Evolutionary conservation across 768 basidiomycete genomes (phyloP).

Genomic region (Pulveroboletus sp.): DNA sequence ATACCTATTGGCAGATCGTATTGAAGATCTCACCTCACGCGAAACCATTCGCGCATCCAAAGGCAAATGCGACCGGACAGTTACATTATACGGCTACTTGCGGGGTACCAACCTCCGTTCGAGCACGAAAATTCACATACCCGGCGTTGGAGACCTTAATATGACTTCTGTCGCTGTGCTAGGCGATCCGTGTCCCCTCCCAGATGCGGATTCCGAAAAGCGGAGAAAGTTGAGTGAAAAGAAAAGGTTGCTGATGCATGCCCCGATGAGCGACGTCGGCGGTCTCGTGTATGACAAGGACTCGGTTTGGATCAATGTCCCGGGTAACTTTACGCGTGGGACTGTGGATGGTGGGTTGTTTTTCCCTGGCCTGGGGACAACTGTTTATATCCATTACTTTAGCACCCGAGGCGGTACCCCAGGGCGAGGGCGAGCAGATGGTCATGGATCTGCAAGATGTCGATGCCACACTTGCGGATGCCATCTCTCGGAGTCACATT

Average conservation of each 20-base stretch:
- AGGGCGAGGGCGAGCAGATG: slow-evolving; percentile 97
- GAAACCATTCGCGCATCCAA: slow-evolving; percentile 74
- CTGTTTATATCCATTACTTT: slow-evolving; percentile 1
- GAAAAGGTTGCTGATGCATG: slow-evolving; percentile 87
- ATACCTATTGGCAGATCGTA: slow-evolving; percentile 90
- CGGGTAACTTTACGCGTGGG: slow-evolving; percentile 88
- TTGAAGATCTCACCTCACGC: slow-evolving; percentile 92
- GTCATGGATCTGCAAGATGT: slow-evolving; percentile 95
- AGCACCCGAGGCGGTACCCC: slow-evolving; percentile 68
- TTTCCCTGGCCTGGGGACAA: background rate
- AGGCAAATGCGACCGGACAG: slow-evolving; percentile 90
- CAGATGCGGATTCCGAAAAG: slow-evolving; percentile 88
- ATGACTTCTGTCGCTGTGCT: slow-evolving; percentile 72
- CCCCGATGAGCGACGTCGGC: slow-evolving; percentile 98
- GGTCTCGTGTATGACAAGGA: slow-evolving; percentile 98
- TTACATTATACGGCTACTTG: slow-evolving; percentile 94
- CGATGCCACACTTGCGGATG: slow-evolving; percentile 76
- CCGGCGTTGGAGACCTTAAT: slow-evolving; percentile 88
- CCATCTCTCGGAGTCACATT: slow-evolving; percentile 77
- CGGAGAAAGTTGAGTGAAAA: slow-evolving; percentile 92
- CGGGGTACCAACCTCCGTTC: slow-evolving; percentile 81
- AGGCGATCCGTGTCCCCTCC: slow-evolving; percentile 94
- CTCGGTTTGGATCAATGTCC: slow-evolving; percentile 96
- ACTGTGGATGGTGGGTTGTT: slow-evolving; percentile 53
- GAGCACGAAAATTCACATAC: slow-evolving; percentile 85